Percentiles rank a stretch among this genome's conserved stretches.
These are phyloP conservation scores for Mycena galopus DNA, from an alignment of 768 basidiomycete species.

Conservation along the genomic window DNA sequence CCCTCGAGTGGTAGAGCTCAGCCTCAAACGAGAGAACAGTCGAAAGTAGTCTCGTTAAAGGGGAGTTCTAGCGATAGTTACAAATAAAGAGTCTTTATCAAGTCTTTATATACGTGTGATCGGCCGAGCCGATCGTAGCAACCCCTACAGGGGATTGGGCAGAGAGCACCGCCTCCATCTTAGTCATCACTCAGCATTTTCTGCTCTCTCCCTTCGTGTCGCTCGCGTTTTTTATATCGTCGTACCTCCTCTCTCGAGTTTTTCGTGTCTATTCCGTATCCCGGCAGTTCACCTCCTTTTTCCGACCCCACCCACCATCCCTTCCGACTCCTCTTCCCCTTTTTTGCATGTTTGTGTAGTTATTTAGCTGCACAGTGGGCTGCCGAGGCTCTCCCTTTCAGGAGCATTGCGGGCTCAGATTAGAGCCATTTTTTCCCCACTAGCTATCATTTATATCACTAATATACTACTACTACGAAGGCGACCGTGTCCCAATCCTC, in stretches of 20 bases:
- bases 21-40: too few relatives aligned
- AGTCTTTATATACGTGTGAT: too few relatives aligned
- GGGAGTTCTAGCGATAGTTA: too few relatives aligned
- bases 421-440: background rate
- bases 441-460: too few relatives aligned
- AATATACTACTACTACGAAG: too few relatives aligned
- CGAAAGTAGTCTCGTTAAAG: too few relatives aligned
- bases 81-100: too few relatives aligned
- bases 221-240: background rate
- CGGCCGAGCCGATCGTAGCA: too few relatives aligned
- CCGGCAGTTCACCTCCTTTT: too few relatives aligned
- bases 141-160: constrained; percentile 3
- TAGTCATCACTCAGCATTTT: background rate
- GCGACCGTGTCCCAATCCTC: too few relatives aligned
- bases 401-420: background rate
- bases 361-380: background rate
- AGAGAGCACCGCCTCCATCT: background rate
- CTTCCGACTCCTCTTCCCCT: background rate
- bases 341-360: background rate
- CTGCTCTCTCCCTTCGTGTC: background rate
- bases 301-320: background rate
- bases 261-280: too few relatives aligned
- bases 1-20: too few relatives aligned
- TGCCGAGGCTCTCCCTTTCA: background rate
- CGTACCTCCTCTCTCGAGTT: background rate